phyloP scores from a whole-genome alignment of 306 rosid species.

The Oxytropis ochrocephala region DNA sequence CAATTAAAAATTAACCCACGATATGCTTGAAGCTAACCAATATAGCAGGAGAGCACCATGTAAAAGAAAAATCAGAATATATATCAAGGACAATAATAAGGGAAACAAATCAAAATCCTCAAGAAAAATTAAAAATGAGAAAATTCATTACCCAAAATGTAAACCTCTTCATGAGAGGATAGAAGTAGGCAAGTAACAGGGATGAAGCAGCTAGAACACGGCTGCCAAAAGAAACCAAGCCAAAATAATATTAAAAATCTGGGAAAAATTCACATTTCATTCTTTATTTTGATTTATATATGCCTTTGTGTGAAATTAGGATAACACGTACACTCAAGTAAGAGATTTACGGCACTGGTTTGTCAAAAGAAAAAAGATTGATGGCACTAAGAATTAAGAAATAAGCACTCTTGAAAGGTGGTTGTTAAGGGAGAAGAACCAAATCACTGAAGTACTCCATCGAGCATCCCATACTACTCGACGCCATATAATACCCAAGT shows the following conservation, averaged over 20 bases:
- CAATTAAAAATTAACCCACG: conserved; percentile 87
- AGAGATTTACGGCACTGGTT: background rate
- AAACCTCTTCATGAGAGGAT: conserved; percentile 91
- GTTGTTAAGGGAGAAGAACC: no score
- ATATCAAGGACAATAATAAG: background rate
- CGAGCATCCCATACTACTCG: no score
- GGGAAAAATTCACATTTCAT: background rate
- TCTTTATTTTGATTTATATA: background rate
- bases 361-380: no score
- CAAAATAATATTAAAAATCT: background rate
- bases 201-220: conserved; percentile 81
- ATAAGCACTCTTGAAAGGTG: no score
- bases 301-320: background rate
- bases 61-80: background rate
- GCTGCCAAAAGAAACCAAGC: conserved; percentile 36
- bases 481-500: no score
- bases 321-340: background rate
- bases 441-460: no score
- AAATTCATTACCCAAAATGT: conserved; percentile 73
- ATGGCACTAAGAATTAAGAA: no score
- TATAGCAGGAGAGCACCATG: conserved; percentile 14
- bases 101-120: background rate
- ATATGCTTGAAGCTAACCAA: conserved; percentile 85
- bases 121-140: conserved; percentile 5
- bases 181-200: conserved; percentile 79